Base-by-base conservation (phyloP, 345 rosid genomes). In the Xanthoceras sorbifolium region DNA sequence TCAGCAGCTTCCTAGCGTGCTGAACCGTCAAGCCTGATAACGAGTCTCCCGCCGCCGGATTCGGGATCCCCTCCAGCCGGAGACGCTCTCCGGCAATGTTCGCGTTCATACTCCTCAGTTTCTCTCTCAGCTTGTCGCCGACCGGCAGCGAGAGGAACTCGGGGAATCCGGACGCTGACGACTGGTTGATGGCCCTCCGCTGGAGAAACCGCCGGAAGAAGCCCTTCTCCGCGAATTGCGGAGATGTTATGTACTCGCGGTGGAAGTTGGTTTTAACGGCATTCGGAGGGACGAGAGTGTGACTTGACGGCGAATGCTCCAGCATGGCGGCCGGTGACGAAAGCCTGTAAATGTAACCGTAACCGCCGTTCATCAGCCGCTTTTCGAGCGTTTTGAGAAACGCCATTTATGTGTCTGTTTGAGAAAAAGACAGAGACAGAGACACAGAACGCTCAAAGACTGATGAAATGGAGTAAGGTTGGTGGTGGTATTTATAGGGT, bases 1-100 rank as follows among this genome's bases (percentile, higher is more conserved):
- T 89, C 86, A 93, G 55, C 26, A 94, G 64, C 86, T 88, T 94
- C 79, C 85, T 89, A 28, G 88, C 87, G 7, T 91, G 91, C 42
- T 82, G 72, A 6, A 87, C 84, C 7, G 97, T 55, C 15, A 94
- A 63, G 1, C 86, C 86, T 10, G 9, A 14, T 1, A 38, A n/a
- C 18, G 74, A 64, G 5, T 65, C 79, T 2, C 67, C 61, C 2
- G 34, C 62, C 31, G 46, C 36, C 46, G 79, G 23, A 46, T 69
- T 61, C 2, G 59, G 76, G n/a, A 67, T 76, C 29, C 82, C 72
- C 15, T 75, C 75, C 29, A 81, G 64, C 32, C 80, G 76, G 71
- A 78, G 74, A 8, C 71, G 83, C 60, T 85, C 79, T 18, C 79
- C 20, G 52, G 69, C 25, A 34, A 61, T 42, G 70, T 60, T 20